A percentile compares a stretch with the other conserved stretches of the same genome.
These are phyloP conservation scores for Jatropha podagrica DNA, from an alignment of 441 rosid genomes.

Conservation along the genomic window DNA sequence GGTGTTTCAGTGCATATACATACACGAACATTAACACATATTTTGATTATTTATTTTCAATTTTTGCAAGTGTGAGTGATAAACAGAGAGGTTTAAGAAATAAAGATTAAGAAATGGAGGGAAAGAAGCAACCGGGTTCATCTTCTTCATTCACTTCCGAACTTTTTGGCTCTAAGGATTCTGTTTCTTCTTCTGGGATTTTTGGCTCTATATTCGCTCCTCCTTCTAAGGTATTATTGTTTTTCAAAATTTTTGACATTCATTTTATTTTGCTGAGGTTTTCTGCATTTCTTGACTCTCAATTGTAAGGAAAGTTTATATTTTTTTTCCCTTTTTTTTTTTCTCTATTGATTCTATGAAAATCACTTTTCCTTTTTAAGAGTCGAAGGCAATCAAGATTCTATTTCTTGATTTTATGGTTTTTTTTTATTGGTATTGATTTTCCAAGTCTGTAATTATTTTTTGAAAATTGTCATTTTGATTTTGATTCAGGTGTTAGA, in stretches of 20 bases:
- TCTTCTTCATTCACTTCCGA: constrained; percentile 57
- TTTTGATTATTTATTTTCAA: neutral
- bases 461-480: neutral
- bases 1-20: constrained; percentile 16
- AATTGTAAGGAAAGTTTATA: neutral
- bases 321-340: neutral
- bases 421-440: neutral
- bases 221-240: constrained; percentile 45
- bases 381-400: neutral
- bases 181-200: constrained; percentile 54
- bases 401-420: neutral
- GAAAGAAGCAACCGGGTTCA: constrained; percentile 46
- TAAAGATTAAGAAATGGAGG: constrained; percentile 51
- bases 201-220: constrained; percentile 69
- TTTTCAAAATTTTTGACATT: neutral
- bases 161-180: constrained; percentile 68
- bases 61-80: neutral
- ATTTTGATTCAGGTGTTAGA: constrained; percentile 47
- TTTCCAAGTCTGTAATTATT: neutral
- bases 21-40: constrained; percentile 5
- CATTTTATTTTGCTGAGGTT: neutral
- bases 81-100: constrained; percentile 2
- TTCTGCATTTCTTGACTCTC: neutral
- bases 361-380: neutral
- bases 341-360: neutral